A percentile compares a stretch with the other conserved stretches of the same genome.
Evolutionary conservation across 345 rosid genomes (phyloP).

Genomic region (Orychophragmus violaceus): DNA sequence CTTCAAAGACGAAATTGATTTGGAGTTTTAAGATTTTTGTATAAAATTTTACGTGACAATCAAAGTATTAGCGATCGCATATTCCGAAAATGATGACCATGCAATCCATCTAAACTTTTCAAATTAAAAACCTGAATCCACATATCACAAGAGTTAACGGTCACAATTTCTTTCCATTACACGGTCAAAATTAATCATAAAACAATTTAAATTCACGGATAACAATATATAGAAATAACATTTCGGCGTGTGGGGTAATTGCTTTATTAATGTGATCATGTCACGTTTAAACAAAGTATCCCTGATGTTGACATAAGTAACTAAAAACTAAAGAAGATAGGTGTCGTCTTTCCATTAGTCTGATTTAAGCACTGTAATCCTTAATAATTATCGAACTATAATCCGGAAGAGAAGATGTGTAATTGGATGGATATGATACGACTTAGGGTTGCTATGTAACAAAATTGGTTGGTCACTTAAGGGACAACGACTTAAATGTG

Average conservation of each 20-base stretch:
- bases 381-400: background rate
- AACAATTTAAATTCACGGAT: slow-evolving; percentile 7
- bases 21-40: background rate
- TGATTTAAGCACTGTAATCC: background rate
- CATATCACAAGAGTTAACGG: background rate
- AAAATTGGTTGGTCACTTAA: slow-evolving; percentile 10
- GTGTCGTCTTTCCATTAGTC: slow-evolving; percentile 4
- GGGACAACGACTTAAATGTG: slow-evolving; percentile 5
- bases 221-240: background rate
- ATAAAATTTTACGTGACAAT: background rate
- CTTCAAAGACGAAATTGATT: background rate
- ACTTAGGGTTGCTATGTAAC: slow-evolving; percentile 19
- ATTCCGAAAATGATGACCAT: background rate
- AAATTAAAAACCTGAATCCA: background rate
- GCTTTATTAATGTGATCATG: slow-evolving; percentile 19
- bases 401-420: background rate
- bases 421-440: slow-evolving; percentile 12
- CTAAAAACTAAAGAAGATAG: background rate
- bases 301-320: slow-evolving; percentile 22
- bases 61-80: background rate
- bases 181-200: background rate
- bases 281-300: slow-evolving; percentile 14
- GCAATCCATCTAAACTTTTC: background rate
- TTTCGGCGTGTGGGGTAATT: slow-evolving; percentile 28
- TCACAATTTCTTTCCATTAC: background rate